A percentile compares a stretch with the other conserved stretches of the same genome.
Conservation (phyloP, 371 early-diverging fungal genomes). For the Zopfochytrium polystomum region DNA sequence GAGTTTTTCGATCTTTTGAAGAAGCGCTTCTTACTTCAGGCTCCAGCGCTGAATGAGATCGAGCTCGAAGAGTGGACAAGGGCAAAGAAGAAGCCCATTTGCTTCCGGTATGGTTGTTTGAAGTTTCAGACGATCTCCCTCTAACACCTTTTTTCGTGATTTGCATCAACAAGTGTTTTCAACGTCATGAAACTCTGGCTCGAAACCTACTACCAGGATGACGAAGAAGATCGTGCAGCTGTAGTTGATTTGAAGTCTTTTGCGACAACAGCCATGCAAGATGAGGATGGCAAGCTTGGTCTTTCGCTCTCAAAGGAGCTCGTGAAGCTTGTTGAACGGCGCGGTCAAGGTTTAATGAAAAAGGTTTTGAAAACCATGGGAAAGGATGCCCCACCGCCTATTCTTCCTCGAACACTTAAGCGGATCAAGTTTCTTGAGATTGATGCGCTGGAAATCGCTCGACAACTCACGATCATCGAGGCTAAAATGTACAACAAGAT, state of each 20-base stretch:
- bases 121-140: too few relatives aligned
- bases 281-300: constrained; percentile 16
- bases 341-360: constrained; percentile 19
- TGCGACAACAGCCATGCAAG: constrained; percentile 31
- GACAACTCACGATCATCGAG: constrained; percentile 74
- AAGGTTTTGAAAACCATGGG: constrained; percentile 23
- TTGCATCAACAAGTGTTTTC: too few relatives aligned
- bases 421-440: constrained; percentile 61
- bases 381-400: constrained; percentile 38
- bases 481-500: constrained; percentile 58
- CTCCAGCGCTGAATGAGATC: constrained; percentile 30
- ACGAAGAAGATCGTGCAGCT: constrained; percentile 35
- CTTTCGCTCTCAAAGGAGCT: constrained; percentile 29
- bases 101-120: too few relatives aligned
- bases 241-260: constrained; percentile 32
- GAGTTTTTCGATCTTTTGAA: constrained; percentile 37
- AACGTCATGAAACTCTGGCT: constrained; percentile 60
- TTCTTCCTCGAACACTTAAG: constrained; percentile 36
- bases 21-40: constrained; percentile 35
- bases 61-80: constrained; percentile 45
- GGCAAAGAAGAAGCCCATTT: constrained; percentile 40
- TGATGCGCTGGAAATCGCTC: constrained; percentile 71
- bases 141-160: too few relatives aligned
- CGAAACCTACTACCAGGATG: constrained; percentile 49
- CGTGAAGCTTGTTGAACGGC: constrained; percentile 37